Conservation (phyloP, 306 rosid species). For the Delonix regia region DNA sequence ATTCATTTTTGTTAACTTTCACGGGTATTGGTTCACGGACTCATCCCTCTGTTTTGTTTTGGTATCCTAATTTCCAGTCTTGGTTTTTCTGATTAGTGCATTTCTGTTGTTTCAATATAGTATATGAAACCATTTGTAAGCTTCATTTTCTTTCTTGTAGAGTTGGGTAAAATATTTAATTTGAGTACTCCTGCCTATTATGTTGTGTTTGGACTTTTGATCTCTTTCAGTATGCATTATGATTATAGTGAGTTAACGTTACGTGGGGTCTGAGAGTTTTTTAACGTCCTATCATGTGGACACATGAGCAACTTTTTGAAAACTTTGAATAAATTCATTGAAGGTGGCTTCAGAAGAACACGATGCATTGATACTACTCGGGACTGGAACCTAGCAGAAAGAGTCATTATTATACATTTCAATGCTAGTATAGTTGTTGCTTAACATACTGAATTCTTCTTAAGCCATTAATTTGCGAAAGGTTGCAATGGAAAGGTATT, state of each 20-base stretch:
- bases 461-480: not conserved
- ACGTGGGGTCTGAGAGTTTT: no score
- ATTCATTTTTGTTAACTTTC: not conserved
- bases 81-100: not conserved
- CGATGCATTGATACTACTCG: not conserved
- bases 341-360: not conserved
- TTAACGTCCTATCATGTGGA: not conserved
- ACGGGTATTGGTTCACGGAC: not conserved
- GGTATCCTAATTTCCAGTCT: not conserved
- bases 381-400: not conserved
- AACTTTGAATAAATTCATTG: not conserved
- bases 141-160: not conserved
- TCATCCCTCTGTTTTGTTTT: constrained; percentile 1
- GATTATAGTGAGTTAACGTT: not conserved
- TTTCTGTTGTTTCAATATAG: not conserved
- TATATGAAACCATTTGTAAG: not conserved
- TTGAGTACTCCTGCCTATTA: not conserved
- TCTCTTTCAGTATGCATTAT: not conserved
- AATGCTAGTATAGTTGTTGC: not conserved
- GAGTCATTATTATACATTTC: not conserved
- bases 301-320: not conserved
- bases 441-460: not conserved
- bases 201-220: not conserved
- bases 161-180: not conserved
- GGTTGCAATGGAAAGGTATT: not conserved